Percentiles rank a stretch among this genome's conserved stretches.
Conservation (phyloP, 2,329 filamentous ascomycete genomes). For the Akanthomyces muscarius region DNA sequence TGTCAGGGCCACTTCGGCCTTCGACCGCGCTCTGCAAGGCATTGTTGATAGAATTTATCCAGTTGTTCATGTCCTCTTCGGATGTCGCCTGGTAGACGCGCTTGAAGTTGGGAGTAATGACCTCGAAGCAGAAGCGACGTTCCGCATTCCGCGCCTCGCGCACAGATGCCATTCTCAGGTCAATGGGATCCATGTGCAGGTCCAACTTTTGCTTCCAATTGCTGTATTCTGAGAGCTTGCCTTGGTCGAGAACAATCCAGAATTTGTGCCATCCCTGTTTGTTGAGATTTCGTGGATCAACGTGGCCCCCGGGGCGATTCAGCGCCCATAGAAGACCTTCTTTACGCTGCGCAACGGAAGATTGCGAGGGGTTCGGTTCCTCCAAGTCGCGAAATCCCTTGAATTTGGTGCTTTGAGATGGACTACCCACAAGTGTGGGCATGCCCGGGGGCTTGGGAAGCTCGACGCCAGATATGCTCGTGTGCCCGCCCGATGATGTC, state of each 20-base stretch:
- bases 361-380: slow-evolving; percentile 64
- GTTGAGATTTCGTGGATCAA: slow-evolving; percentile 90
- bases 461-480: slow-evolving; percentile 37
- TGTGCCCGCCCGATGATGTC: slow-evolving; percentile 42
- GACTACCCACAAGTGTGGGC: slow-evolving; percentile 45
- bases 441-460: slow-evolving; percentile 56
- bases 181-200: slow-evolving; percentile 96
- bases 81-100: slow-evolving; percentile 96
- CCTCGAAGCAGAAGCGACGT: slow-evolving; percentile 93
- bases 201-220: slow-evolving; percentile 99
- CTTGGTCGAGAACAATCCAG: slow-evolving; percentile 97
- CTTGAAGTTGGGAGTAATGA: slow-evolving; percentile 94
- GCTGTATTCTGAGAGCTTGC: slow-evolving; percentile 94
- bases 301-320: slow-evolving; percentile 87
- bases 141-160: slow-evolving; percentile 93
- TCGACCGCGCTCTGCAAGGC: slow-evolving; percentile 95
- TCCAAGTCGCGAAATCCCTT: slow-evolving; percentile 91
- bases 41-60: slow-evolving; percentile 96
- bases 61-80: slow-evolving; percentile 95
- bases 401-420: slow-evolving; percentile 60
- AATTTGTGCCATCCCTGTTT: slow-evolving; percentile 99
- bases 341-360: slow-evolving; percentile 64
- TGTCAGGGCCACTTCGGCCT: slow-evolving; percentile 60
- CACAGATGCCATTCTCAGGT: slow-evolving; percentile 93
- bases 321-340: slow-evolving; percentile 94